Percentiles rank a stretch among this genome's conserved stretches.
Evolutionary conservation across 805 yeast species (phyloP).

Genomic region (Ogataea siamensis): DNA sequence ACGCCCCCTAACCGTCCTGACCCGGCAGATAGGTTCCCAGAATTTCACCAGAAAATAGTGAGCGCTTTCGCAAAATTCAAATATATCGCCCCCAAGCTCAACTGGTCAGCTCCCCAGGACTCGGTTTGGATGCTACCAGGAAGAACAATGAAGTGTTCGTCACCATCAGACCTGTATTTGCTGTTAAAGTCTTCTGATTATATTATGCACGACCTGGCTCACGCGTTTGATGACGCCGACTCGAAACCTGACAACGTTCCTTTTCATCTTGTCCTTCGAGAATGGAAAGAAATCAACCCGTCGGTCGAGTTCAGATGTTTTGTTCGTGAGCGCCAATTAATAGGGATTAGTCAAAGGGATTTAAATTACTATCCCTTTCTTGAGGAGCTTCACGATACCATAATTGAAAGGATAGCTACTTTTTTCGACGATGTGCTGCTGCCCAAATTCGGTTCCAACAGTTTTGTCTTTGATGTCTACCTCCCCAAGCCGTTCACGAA

Average conservation of each 20-base stretch:
- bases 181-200: constrained; percentile 85
- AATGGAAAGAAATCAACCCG: constrained; percentile 84
- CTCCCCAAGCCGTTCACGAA: constrained; percentile 69
- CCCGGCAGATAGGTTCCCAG: constrained; percentile 53
- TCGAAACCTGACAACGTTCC: constrained; percentile 23
- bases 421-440: constrained; percentile 52
- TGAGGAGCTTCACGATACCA: constrained; percentile 44
- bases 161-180: constrained; percentile 73
- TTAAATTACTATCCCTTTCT: constrained; percentile 77
- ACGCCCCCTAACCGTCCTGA: constrained; percentile 26
- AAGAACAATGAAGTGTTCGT: constrained; percentile 69
- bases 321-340: constrained; percentile 57
- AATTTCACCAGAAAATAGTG: constrained; percentile 55
- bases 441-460: constrained; percentile 50
- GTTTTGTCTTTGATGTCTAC: constrained; percentile 77
- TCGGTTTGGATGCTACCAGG: constrained; percentile 87
- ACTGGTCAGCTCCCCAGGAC: constrained; percentile 97
- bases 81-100: constrained; percentile 79
- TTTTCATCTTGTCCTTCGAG: constrained; percentile 69
- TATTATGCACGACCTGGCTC: constrained; percentile 76
- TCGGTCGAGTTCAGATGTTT: constrained; percentile 90
- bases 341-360: constrained; percentile 85
- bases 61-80: constrained; percentile 48
- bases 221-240: constrained; percentile 56
- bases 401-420: constrained; percentile 47